These are phyloP conservation scores for Fraxinus quadrangulata DNA, from an alignment of 257 asterid species.

Conservation along the genomic window DNA sequence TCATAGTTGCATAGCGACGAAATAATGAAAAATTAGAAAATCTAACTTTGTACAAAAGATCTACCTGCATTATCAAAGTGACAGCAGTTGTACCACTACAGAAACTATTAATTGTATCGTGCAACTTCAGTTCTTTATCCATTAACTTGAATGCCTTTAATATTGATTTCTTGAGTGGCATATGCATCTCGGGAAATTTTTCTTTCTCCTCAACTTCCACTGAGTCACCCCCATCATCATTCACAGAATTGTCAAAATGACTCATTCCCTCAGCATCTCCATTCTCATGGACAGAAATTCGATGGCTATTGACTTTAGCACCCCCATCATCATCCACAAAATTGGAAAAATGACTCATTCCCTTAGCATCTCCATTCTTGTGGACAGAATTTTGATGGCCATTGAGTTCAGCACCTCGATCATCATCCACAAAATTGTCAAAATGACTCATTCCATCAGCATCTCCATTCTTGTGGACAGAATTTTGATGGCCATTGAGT, in stretches of 20 bases:
- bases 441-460: conserved; percentile 48
- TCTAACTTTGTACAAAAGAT: too few relatives aligned
- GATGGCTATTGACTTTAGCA: conserved; percentile 40
- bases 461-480: conserved; percentile 39
- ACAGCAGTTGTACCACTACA: background rate
- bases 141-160: background rate
- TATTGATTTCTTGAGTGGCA: conserved; percentile 52
- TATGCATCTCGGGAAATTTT: conserved; percentile 70
- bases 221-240: conserved; percentile 41
- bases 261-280: conserved; percentile 47
- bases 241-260: conserved; percentile 21
- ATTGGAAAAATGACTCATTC: conserved; percentile 38
- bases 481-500: conserved; percentile 36
- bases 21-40: background rate
- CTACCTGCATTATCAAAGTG: background rate
- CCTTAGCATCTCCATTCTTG: conserved; percentile 44
- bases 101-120: background rate
- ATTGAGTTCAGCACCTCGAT: conserved; percentile 27
- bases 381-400: conserved; percentile 34
- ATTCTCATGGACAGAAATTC: conserved; percentile 36
- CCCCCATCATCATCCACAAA: conserved; percentile 23
- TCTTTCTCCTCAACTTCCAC: conserved; percentile 60
- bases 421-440: background rate
- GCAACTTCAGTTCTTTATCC: background rate
- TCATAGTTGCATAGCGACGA: background rate